phyloP scores from a whole-genome alignment of 2,329 filamentous ascomycete genomes.

The Pseudogymnoascus sp. region DNA sequence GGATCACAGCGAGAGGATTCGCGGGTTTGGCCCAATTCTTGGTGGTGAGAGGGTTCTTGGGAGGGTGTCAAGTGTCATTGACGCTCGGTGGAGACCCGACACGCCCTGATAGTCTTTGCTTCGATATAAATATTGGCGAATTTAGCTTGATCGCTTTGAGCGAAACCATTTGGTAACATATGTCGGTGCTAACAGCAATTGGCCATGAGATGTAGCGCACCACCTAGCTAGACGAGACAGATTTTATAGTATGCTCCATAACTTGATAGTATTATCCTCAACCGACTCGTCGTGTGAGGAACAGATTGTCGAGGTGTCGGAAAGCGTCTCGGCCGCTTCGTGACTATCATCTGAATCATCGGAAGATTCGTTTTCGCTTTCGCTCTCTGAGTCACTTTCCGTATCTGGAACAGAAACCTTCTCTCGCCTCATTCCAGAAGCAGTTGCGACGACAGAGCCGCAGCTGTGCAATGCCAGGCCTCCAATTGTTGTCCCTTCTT shows the following conservation, averaged over 20 bases:
- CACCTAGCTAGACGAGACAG: constrained; percentile 3
- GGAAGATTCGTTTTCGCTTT: constrained; percentile 14
- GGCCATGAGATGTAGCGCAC: background rate
- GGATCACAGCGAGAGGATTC: constrained; percentile 40
- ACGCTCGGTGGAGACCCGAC: constrained; percentile 38
- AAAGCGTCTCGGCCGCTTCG: background rate
- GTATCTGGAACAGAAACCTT: background rate
- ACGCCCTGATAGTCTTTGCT: constrained; percentile 15
- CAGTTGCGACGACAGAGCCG: constrained; percentile 28
- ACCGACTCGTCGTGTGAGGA: background rate
- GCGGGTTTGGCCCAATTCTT: constrained; percentile 43
- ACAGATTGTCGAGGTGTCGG: background rate
- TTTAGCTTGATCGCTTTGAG: background rate
- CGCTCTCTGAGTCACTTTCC: constrained; percentile 12
- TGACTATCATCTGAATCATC: constrained; percentile 13
- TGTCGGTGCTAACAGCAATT: constrained; percentile 9
- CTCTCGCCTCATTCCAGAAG: constrained; percentile 25
- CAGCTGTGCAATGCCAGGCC: constrained; percentile 22
- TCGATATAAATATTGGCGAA: background rate
- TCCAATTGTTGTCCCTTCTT: constrained; percentile 20
- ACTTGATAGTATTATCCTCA: constrained; percentile 38
- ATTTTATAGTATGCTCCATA: constrained; percentile 35
- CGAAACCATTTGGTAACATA: background rate
- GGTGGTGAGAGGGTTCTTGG: constrained; percentile 47
- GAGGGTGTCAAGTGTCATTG: constrained; percentile 44